phyloP scores from a whole-genome alignment of 257 asterid genomes.

The Salvia rosmarinus region DNA sequence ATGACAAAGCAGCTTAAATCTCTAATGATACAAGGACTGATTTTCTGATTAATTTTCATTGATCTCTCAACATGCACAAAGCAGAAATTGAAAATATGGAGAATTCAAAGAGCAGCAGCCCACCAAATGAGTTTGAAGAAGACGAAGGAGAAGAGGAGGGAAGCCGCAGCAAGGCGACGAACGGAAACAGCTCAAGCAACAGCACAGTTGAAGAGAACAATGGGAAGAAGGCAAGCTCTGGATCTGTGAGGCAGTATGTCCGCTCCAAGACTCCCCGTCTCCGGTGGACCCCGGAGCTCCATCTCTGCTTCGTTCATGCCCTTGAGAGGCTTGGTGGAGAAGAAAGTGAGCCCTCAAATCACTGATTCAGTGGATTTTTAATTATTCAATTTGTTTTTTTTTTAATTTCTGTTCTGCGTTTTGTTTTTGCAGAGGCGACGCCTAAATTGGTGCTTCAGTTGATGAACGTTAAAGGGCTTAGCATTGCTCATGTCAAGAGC shows the following conservation, averaged over 20 bases:
- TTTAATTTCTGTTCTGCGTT: neutral
- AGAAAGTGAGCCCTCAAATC: constrained; percentile 62
- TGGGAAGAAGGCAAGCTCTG: constrained; percentile 56
- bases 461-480: constrained; percentile 92
- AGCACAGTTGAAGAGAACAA: constrained; percentile 84
- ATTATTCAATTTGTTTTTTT: neutral
- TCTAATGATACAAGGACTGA: neutral
- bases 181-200: constrained; percentile 67
- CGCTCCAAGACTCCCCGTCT: constrained; percentile 88
- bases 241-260: constrained; percentile 76
- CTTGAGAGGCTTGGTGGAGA: constrained; percentile 89
- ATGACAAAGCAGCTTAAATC: neutral
- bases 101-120: constrained; percentile 48
- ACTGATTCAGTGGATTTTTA: neutral
- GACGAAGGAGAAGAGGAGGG: constrained; percentile 19
- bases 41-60: neutral
- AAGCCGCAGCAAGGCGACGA: constrained; percentile 30
- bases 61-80: constrained; percentile 35
- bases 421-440: constrained; percentile 70
- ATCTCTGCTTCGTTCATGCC: constrained; percentile 81
- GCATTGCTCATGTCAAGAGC: constrained; percentile 98
- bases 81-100: constrained; percentile 32
- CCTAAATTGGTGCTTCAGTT: constrained; percentile 93
- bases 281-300: constrained; percentile 92
- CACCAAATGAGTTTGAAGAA: constrained; percentile 7